Evolutionary conservation across 768 basidiomycete species (phyloP), one percentile per base, ranked within the genome.

Genomic region (Amanita jacksonii): DNA sequence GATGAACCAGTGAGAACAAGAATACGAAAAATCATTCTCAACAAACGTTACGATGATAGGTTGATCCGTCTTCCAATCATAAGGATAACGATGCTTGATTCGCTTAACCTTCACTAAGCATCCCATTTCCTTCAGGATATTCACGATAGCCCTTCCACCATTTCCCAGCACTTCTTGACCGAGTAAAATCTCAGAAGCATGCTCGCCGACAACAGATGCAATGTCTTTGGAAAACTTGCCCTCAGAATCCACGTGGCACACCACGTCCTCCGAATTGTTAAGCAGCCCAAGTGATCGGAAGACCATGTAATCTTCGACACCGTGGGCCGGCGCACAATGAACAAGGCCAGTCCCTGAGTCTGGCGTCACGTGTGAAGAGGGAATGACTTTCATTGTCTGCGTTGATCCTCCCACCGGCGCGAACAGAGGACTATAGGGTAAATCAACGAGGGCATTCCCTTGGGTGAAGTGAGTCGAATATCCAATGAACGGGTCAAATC

Each of bases 291-390:
- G 65, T 0, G 65, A 51, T n/a, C 70, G 76, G 65, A 87, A 89
- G 5, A 77, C 72, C 23, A 74, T 71, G 56, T 94, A 99, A 60
- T 99, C 94, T 53, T 99, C 94, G 8, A 76, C 72, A 13, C 93
- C 94, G 54, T 98, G 94, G 1, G 89, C 92, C 9, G 94, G 93
- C 0, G 94, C 93, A 51, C 85, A 88, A 55, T 98, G 94, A 1
- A 99, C 94, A 9, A 97, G 73, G 25, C 94, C 93, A 1, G 93
- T 96, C 5, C 94, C 94, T n/a, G 91, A 85, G 13, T 81, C 75
- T 0, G 84, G 62, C 1, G 83, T 89, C 12, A 98, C 94, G 56
- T 94, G 85, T 0, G 69, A 61, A 1, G 88, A 80, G 1, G 75
- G 57, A 30, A 94, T 72, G 36, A 96, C 60, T 30, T 61, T 58